These are phyloP conservation scores for Cynanchum wilfordii DNA, from an alignment of 257 asterid species.

Conservation along the genomic window DNA sequence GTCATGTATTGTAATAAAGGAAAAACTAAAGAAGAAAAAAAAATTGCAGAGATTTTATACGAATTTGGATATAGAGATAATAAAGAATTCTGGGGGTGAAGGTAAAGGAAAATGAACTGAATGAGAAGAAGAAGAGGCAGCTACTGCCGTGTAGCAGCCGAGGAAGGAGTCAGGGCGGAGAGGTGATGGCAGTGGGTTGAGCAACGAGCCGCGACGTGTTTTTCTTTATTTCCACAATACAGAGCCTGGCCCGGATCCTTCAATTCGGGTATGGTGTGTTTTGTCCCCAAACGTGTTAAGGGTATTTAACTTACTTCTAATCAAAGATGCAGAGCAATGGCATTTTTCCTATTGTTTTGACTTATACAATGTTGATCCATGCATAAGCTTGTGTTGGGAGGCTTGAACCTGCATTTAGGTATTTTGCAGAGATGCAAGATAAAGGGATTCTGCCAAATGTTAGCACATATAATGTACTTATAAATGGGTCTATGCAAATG, in stretches of 20 bases:
- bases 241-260: too few relatives aligned
- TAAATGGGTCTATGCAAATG: conserved; percentile 56
- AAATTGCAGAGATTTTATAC: conserved; percentile 11
- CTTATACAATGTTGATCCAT: conserved; percentile 59
- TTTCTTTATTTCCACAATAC: too few relatives aligned
- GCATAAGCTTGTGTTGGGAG: conserved; percentile 50
- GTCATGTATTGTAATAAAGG: neutral
- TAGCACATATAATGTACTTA: conserved; percentile 44
- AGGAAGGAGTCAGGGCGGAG: neutral
- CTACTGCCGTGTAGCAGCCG: neutral
- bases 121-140: neutral
- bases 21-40: conserved; percentile 6
- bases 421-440: conserved; percentile 54
- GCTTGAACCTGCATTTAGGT: conserved; percentile 41
- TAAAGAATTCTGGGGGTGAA: neutral
- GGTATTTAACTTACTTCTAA: too few relatives aligned
- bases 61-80: conserved; percentile 16
- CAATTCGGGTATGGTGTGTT: too few relatives aligned
- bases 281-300: too few relatives aligned
- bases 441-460: conserved; percentile 50
- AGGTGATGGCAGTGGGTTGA: neutral
- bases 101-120: neutral
- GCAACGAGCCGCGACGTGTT: neutral
- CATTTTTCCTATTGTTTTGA: conserved; percentile 50
- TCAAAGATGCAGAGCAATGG: conserved; percentile 44